Conservation (phyloP, 495 filamentous ascomycete genomes). For the Trichoderma virens region DNA sequence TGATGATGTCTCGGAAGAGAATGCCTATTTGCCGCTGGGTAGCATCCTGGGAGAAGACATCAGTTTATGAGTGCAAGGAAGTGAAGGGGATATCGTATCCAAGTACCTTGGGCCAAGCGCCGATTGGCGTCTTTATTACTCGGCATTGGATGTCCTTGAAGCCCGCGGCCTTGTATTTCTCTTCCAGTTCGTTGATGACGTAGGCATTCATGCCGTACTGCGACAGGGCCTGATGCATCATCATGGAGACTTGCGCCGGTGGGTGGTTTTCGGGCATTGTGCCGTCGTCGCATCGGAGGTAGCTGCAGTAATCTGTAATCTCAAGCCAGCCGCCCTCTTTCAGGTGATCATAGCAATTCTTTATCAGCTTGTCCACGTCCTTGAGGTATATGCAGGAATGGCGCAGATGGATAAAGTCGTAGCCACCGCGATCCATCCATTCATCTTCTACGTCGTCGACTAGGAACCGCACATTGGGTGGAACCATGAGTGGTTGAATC, state of each 20-base stretch:
- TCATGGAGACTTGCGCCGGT: background rate
- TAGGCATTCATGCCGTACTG: conserved; percentile 41
- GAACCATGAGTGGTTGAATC: conserved; percentile 51
- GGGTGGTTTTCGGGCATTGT: conserved; percentile 15
- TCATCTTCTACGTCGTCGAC: conserved; percentile 54
- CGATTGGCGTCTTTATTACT: conserved; percentile 23
- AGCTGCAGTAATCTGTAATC: conserved; percentile 34
- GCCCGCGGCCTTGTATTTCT: conserved; percentile 47
- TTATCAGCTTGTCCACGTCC: conserved; percentile 38
- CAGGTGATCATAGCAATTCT: conserved; percentile 26
- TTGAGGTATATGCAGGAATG: conserved; percentile 39
- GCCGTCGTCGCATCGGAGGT: conserved; percentile 24
- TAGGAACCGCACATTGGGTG: conserved; percentile 52
- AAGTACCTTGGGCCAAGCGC: background rate
- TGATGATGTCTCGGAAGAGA: background rate
- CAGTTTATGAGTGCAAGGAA: too few relatives aligned
- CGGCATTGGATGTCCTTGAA: conserved; percentile 48
- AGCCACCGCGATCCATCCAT: conserved; percentile 39
- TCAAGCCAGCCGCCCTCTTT: conserved; percentile 47
- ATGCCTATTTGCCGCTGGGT: background rate
- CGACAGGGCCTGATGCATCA: conserved; percentile 29
- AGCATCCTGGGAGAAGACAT: background rate
- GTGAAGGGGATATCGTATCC: background rate
- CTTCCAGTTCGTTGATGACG: conserved; percentile 41
- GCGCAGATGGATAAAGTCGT: conserved; percentile 45